phyloP scores from a whole-genome alignment of 306 rosid species.

The Vicia villosa region DNA sequence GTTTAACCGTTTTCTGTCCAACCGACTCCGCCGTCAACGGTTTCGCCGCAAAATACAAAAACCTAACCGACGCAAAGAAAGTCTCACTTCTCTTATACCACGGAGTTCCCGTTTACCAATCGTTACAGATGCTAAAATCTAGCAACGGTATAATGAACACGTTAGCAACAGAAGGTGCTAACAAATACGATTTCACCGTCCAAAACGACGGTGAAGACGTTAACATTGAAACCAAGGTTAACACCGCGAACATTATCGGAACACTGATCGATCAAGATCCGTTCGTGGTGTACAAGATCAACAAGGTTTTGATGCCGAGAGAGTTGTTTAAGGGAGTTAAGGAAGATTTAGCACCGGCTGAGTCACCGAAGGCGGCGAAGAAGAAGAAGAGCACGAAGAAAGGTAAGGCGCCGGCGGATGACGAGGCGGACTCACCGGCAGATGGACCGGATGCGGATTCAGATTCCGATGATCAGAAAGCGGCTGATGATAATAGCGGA shows the following conservation, averaged over 20 bases:
- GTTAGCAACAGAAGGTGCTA: conserved; percentile 72
- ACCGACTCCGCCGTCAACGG: conserved; percentile 53
- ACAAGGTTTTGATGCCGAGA: conserved; percentile 70
- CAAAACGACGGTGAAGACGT: conserved; percentile 84
- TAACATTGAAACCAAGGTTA: conserved; percentile 61
- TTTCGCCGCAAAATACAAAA: conserved; percentile 72
- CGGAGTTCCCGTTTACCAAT: conserved; percentile 75
- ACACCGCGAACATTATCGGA: conserved; percentile 59
- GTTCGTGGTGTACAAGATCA: conserved; percentile 63
- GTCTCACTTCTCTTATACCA: conserved; percentile 67
- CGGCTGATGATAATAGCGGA: conserved; percentile 58
- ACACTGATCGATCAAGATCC: conserved; percentile 86
- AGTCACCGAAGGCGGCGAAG: conserved; percentile 28
- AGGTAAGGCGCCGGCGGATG: conserved; percentile 15
- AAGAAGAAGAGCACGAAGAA: conserved; percentile 2
- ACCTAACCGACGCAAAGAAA: conserved; percentile 62
- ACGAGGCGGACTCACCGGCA: conserved; percentile 18
- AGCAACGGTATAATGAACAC: conserved; percentile 83
- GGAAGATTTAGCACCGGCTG: conserved; percentile 32
- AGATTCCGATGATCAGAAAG: conserved; percentile 51
- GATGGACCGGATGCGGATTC: conserved; percentile 44
- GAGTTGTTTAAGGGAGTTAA: conserved; percentile 62
- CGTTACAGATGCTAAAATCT: conserved; percentile 71
- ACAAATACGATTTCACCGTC: conserved; percentile 80
- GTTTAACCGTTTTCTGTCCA: conserved; percentile 90